A percentile compares a stretch with the other conserved stretches of the same genome.
Conservation (phyloP, 345 rosid species). For the Viola odorata region DNA sequence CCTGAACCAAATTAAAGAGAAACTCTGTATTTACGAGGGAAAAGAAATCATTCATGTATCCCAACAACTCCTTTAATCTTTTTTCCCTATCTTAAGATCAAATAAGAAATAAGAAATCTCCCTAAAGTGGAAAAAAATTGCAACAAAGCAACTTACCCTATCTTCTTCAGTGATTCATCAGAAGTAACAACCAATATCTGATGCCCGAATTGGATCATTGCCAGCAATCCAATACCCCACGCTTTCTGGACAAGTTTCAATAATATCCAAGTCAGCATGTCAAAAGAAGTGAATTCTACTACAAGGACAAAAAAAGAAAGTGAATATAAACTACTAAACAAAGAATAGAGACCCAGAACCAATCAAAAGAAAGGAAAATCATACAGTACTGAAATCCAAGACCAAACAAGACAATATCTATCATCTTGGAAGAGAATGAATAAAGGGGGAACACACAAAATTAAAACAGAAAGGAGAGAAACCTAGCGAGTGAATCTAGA, state of each 20-base stretch:
- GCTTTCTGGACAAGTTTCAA: slow-evolving; percentile 16
- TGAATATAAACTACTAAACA: neutral
- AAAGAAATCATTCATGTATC: slow-evolving; percentile 1
- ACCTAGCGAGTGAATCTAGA: slow-evolving; percentile 4
- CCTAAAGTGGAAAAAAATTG: neutral
- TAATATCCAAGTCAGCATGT: neutral
- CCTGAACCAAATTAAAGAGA: slow-evolving; percentile 22
- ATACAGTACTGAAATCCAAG: neutral
- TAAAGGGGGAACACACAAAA: slow-evolving; percentile 1
- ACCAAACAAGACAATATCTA: neutral
- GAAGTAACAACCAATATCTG: slow-evolving; percentile 1
- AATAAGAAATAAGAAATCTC: neutral
- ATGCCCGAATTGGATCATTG: slow-evolving; percentile 12
- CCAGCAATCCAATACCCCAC: slow-evolving; percentile 5
- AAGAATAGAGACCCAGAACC: neutral
- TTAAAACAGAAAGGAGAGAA: no score
- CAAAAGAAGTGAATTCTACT: neutral
- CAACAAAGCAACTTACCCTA: slow-evolving; percentile 4
- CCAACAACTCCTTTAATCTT: neutral
- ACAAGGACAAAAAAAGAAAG: neutral
- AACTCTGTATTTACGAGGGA: neutral
- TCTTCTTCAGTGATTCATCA: neutral
- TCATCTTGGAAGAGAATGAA: neutral
- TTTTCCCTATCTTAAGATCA: neutral
- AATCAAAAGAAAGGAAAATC: neutral